These are phyloP conservation scores for Combretum micranthum DNA, from an alignment of 345 rosid species.

Conservation along the genomic window DNA sequence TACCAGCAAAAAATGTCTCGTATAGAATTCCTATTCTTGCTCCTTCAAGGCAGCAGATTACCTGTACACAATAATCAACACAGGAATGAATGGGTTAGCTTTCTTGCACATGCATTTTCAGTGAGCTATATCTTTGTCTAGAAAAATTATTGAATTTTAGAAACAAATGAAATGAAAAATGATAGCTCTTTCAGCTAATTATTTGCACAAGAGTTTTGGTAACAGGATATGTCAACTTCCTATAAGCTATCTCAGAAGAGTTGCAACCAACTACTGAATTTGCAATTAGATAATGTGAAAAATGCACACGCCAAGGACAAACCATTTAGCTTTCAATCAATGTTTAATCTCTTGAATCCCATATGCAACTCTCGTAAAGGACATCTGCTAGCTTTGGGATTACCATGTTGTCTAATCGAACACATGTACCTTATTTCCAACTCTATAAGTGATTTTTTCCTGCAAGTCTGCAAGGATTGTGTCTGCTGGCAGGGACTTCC, in stretches of 20 bases:
- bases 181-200: too few species aligned
- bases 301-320: too few species aligned
- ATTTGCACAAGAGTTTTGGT: too few species aligned
- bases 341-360: not conserved
- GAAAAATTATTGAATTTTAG: too few species aligned
- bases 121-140: too few species aligned
- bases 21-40: constrained; percentile 88
- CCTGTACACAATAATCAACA: constrained; percentile 32
- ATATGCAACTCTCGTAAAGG: not conserved
- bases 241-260: too few species aligned
- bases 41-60: constrained; percentile 83
- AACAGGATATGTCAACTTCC: too few species aligned
- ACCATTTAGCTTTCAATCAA: too few species aligned
- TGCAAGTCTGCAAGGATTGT: constrained; percentile 33
- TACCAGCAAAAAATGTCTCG: constrained; percentile 94
- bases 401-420: not conserved
- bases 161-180: too few species aligned
- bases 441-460: constrained; percentile 68
- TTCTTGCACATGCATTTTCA: too few species aligned
- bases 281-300: too few species aligned
- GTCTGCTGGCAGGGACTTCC: constrained; percentile 58
- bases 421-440: constrained; percentile 60
- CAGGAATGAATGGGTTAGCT: not conserved
- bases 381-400: not conserved
- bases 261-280: too few species aligned